Conservation (phyloP, 2,329 filamentous ascomycete species). For the Xylariaceae sp. region DNA sequence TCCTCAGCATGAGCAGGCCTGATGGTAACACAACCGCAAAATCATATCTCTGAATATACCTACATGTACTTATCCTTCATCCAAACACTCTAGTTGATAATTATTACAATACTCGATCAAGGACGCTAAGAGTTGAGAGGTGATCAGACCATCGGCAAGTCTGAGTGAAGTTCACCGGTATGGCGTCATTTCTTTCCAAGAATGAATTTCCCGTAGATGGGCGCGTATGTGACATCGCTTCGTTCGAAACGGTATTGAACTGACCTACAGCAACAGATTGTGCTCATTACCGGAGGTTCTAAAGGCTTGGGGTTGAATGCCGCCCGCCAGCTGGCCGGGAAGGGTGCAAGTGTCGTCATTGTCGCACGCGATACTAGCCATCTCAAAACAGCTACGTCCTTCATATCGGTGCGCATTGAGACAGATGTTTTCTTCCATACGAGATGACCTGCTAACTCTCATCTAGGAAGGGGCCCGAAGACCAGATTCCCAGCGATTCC, state of each 20-base stretch:
- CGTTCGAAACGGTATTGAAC: background rate
- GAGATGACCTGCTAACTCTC: background rate
- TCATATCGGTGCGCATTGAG: conserved; percentile 43
- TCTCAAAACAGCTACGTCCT: conserved; percentile 52
- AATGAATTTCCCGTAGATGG: conserved; percentile 63
- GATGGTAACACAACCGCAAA: no score
- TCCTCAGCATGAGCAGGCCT: no score
- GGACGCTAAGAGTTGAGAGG: no score
- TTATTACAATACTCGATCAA: no score
- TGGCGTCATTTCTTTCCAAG: no score
- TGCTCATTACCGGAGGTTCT: conserved; percentile 66
- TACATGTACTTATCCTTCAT: no score
- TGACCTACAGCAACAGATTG: conserved; percentile 47
- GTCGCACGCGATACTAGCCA: conserved; percentile 60
- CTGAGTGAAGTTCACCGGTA: no score
- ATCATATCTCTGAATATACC: no score
- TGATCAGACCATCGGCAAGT: no score
- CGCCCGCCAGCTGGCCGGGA: conserved; percentile 57
- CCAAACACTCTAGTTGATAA: no score
- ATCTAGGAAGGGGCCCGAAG: conserved; percentile 45
- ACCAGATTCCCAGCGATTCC: conserved; percentile 55
- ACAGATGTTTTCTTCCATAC: background rate
- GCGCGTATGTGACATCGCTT: conserved; percentile 38
- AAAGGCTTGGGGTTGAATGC: conserved; percentile 64
- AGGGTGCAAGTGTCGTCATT: conserved; percentile 65